A percentile compares a stretch with the other conserved stretches of the same genome.
Evolutionary conservation across 1,139 yeast genomes (phyloP).

Genomic region (Protomyces lactucae-debilis): DNA sequence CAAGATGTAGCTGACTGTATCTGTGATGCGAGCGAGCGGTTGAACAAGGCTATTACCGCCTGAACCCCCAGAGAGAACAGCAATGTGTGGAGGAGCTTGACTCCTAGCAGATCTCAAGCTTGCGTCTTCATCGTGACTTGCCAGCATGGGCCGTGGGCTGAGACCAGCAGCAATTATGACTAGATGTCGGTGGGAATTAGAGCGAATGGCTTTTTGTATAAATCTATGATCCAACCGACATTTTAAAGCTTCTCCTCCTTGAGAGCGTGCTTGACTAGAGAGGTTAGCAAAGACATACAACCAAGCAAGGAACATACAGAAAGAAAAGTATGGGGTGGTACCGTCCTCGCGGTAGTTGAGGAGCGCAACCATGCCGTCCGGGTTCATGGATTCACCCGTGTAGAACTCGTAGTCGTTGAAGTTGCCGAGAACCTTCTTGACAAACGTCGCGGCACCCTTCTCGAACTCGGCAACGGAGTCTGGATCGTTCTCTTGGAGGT

Average conservation of each 20-base stretch:
- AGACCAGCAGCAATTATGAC: too few relatives aligned
- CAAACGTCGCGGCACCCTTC: slow-evolving; percentile 94
- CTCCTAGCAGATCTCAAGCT: not conserved
- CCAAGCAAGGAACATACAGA: slow-evolving; percentile 57
- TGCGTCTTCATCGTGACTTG: too few relatives aligned
- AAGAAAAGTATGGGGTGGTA: slow-evolving; percentile 90
- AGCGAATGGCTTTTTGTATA: not conserved
- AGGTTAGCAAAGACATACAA: not conserved
- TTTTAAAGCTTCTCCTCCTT: slow-evolving; percentile 26
- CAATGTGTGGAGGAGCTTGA: not conserved
- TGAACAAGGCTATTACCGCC: slow-evolving; percentile 36
- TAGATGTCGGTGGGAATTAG: too few relatives aligned
- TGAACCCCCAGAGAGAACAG: slow-evolving; percentile 1
- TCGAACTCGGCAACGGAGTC: slow-evolving; percentile 81
- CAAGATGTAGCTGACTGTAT: slow-evolving; percentile 54
- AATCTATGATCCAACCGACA: not conserved
- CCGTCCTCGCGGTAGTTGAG: slow-evolving; percentile 99
- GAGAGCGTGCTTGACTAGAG: slow-evolving; percentile 24
- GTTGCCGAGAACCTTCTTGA: slow-evolving; percentile 88
- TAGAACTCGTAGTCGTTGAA: slow-evolving; percentile 99
- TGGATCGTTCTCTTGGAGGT: slow-evolving; percentile 83
- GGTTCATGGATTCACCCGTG: slow-evolving; percentile 99
- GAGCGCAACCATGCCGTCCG: slow-evolving; percentile 78
- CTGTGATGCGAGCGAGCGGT: slow-evolving; percentile 33
- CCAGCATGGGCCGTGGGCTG: too few relatives aligned